These are phyloP conservation scores for Aspergillus latus DNA, from an alignment of 2,329 filamentous ascomycete species.

Conservation along the genomic window DNA sequence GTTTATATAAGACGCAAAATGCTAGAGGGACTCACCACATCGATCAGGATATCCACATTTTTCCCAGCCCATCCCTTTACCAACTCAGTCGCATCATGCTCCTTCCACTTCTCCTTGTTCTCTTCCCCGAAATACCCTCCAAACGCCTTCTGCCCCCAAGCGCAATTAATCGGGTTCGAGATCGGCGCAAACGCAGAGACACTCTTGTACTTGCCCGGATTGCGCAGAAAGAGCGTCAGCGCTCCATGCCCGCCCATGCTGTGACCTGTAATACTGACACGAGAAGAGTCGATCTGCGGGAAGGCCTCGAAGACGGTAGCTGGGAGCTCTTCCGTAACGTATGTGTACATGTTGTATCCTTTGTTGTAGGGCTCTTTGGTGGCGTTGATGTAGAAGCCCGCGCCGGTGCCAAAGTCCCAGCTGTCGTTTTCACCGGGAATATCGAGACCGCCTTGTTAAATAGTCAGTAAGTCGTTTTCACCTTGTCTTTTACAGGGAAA, in stretches of 20 bases:
- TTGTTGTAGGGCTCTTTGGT: constrained; percentile 69
- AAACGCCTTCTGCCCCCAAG: constrained; percentile 97
- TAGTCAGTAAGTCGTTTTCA: neutral
- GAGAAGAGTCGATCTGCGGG: constrained; percentile 65
- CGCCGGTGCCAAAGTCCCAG: constrained; percentile 89
- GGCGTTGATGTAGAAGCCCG: constrained; percentile 93
- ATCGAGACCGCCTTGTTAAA: constrained; percentile 63
- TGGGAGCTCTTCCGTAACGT: constrained; percentile 88
- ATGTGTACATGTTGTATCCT: constrained; percentile 93
- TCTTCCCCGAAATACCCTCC: constrained; percentile 81
- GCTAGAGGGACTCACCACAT: constrained; percentile 64
- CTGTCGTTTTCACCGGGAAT: constrained; percentile 81
- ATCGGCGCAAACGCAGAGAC: constrained; percentile 92
- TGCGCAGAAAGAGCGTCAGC: constrained; percentile 80
- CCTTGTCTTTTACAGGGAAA: neutral
- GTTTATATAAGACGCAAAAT: neutral
- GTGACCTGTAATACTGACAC: constrained; percentile 86
- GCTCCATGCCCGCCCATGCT: constrained; percentile 98
- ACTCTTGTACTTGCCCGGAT: constrained; percentile 84
- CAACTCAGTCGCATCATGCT: constrained; percentile 90
- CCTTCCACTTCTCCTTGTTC: constrained; percentile 72
- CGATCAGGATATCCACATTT: constrained; percentile 75
- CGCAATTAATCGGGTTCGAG: constrained; percentile 77
- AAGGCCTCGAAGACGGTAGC: constrained; percentile 70
- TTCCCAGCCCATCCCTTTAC: constrained; percentile 71